Evolutionary conservation across 805 yeast species (phyloP), one percentile per base, ranked within the genome.

Genomic region (Metschnikowia koreensis): DNA sequence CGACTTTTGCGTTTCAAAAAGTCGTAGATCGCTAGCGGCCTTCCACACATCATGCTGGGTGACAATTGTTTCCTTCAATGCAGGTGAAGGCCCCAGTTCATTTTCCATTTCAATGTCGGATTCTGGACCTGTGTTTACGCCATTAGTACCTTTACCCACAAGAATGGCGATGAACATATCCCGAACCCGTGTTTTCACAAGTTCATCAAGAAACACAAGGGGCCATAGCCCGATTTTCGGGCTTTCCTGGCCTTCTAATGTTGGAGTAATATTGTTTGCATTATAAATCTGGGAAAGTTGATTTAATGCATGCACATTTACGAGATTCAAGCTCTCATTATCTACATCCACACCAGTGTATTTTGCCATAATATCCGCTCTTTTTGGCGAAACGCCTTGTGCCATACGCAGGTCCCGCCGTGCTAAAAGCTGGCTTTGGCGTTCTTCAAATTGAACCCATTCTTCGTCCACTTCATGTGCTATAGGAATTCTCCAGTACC

Each of bases 401-500:
- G 22, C 22, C 22, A 4, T 4, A 10, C 8, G 13, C 44, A 38
- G 54, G 38, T 69, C 74, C 28, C 57, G 59, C 12, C 48, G 50
- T 7, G 59, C 52, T 10, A 72, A 54, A 41, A 55, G 38, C 11
- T 56, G 55, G 45, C 73, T 64, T 44, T 75, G 74, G 1, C 57
- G 56, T 33, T 79, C 79, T 56, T 83, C 88, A 54, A 77, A 60
- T 6, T 64, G 60, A 1, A 78, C 59, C 50, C 70, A 76, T 16
- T 62, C 62, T 7, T 70, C 71, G 53, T 79, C 76, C 69, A 83
- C 70, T 57, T 83, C 88, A 52, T 70, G 65, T 1, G 84, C 80
- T 3, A 71, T 69, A 1, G 87, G 87, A 9, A 83, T 64, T 11
- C 79, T 78, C 29, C 67, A 64, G 59, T 79, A 77, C 9, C 42